Evolutionary conservation across 345 rosid species (phyloP).

Genomic region (Syzygium aromaticum): DNA sequence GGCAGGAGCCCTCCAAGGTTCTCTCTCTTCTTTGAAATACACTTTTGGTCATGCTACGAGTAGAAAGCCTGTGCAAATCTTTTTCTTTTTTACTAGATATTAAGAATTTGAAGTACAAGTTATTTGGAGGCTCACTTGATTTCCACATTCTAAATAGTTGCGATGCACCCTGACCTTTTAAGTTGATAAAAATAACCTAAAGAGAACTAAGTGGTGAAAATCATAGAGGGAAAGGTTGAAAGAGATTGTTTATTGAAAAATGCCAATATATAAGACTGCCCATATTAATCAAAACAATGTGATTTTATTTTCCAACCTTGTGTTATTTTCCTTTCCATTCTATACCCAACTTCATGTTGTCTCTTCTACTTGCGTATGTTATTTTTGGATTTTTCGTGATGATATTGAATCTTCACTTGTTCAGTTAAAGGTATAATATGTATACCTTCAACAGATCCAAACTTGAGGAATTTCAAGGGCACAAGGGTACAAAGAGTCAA

Average conservation of each 20-base stretch:
- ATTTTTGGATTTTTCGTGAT: background rate
- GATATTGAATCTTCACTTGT: background rate
- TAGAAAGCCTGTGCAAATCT: background rate
- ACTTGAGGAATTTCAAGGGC: background rate
- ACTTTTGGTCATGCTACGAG: background rate
- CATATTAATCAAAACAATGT: background rate
- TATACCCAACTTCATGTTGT: background rate
- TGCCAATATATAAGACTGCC: background rate
- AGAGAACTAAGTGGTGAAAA: background rate
- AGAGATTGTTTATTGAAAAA: background rate
- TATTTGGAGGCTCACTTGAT: background rate
- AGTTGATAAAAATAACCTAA: background rate
- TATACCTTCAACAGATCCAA: background rate
- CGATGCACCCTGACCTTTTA: background rate
- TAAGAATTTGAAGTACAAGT: background rate
- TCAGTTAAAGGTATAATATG: background rate
- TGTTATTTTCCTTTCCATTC: background rate
- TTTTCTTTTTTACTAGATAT: background rate
- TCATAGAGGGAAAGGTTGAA: background rate
- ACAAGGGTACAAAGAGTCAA: background rate
- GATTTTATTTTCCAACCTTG: background rate
- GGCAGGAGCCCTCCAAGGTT: constrained; percentile 83
- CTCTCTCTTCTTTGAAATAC: constrained; percentile 1
- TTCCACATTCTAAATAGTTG: background rate
- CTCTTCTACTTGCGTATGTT: background rate